A percentile compares a stretch with the other conserved stretches of the same genome.
Conservation (phyloP, 352 stramenopile genomes). For the Phytophthora pluvialis region DNA sequence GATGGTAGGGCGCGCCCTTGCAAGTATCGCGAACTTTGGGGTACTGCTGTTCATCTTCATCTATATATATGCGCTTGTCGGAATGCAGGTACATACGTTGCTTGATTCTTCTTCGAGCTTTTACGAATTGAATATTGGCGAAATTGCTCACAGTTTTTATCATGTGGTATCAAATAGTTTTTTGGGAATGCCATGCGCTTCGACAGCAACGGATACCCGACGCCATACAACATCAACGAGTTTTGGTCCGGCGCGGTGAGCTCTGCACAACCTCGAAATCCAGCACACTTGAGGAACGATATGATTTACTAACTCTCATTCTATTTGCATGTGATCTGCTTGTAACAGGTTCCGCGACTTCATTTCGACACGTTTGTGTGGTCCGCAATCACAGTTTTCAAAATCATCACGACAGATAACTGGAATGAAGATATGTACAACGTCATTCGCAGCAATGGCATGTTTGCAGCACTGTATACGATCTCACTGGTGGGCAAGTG, state of each 20-base stretch:
- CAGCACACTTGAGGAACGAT: too few species aligned
- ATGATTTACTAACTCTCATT: background rate
- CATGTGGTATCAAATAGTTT: conserved; percentile 52
- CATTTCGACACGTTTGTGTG: conserved; percentile 91
- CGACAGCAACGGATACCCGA: conserved; percentile 73
- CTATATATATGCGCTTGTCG: conserved; percentile 93
- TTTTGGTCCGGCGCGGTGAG: conserved; percentile 70
- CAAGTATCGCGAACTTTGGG: conserved; percentile 93
- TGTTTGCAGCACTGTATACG: conserved; percentile 75
- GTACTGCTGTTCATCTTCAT: conserved; percentile 95
- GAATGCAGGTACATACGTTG: conserved; percentile 65
- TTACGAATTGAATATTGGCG: conserved; percentile 72
- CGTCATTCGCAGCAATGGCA: conserved; percentile 76
- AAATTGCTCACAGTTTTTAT: conserved; percentile 34
- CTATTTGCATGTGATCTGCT: conserved; percentile 39
- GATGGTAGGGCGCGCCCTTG: conserved; percentile 86
- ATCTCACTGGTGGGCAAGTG: conserved; percentile 65
- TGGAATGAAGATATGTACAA: conserved; percentile 96
- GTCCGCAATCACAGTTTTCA: conserved; percentile 88
- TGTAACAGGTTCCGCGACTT: conserved; percentile 62
- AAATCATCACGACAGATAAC: conserved; percentile 94
- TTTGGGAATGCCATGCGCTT: conserved; percentile 95
- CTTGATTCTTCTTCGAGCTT: too few species aligned
- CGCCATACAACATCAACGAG: conserved; percentile 42
- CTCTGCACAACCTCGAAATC: background rate